Evolutionary conservation across 768 basidiomycete genomes (phyloP), one percentile per base, ranked within the genome.

Genomic region (Suillus lakei): DNA sequence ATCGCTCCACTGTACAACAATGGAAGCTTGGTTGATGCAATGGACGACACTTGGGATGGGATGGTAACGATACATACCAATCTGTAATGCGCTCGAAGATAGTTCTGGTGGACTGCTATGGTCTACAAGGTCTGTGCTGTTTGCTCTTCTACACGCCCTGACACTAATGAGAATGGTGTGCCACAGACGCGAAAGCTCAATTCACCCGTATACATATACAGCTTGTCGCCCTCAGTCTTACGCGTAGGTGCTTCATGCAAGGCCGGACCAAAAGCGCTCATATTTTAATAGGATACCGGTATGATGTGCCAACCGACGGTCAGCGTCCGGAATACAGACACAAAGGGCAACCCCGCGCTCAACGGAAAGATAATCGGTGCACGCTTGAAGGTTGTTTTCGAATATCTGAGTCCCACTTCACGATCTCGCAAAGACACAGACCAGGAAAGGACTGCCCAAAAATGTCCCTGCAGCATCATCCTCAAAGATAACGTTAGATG

Each of bases 161-260:
- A 5, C n/a, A 9, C 43, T 10, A 4, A 18, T n/a, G 53, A 15
- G 21, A 43, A 4, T 10, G 16, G 50, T 16, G 4, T 34, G 15
- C 32, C 43, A 64, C 67, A 92, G 92, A 71, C 62, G 81, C 84
- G 0, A 88, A 84, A 73, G 73, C 80, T 4, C 81, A 83, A 59
- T 92, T 89, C 68, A 68, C 72, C 0, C 81, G 79, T 30, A 69
- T 92, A n/a, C 71, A 81, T 95, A 10, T 94, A 95, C 74, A 87
- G 90, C 71, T 72, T 95, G 36, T 87, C 92, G 0, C 88, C 91
- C 1, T 84, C 87, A 1, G 84, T 81, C 5, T 73, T 93, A 44
- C 81, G 79, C 30, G 91, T 88, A 72, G 62, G 88, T 79, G 55
- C 44, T 1, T 15, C 38, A 38, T 13, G 32, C 34, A 41, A 61